phyloP scores from a whole-genome alignment of 2,329 filamentous ascomycete species.

The Grosmannia serpens region DNA sequence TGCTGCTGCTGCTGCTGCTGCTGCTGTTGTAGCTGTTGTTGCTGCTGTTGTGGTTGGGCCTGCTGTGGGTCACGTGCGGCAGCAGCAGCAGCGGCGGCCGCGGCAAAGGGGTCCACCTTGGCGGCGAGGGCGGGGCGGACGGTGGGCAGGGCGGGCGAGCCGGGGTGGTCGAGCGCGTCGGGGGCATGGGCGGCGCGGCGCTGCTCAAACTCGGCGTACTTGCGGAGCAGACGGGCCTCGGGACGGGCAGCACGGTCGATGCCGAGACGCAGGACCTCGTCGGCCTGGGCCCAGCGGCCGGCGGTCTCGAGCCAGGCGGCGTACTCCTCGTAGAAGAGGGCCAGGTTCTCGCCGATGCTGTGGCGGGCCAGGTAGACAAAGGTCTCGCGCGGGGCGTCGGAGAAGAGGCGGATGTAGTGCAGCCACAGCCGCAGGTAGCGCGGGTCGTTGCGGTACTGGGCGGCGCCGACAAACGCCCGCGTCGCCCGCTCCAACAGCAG shows the following conservation, averaged over 20 bases:
- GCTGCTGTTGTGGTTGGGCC: constrained; percentile 7
- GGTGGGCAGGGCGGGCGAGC: constrained; percentile 76
- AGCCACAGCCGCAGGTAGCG: constrained; percentile 91
- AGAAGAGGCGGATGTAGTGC: constrained; percentile 85
- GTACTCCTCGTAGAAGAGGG: constrained; percentile 94
- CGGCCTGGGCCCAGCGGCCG: constrained; percentile 77
- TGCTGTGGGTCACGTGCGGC: constrained; percentile 53
- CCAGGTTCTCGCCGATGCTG: constrained; percentile 72
- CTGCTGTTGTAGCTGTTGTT: constrained; percentile 7
- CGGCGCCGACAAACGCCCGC: constrained; percentile 71
- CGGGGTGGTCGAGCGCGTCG: constrained; percentile 45
- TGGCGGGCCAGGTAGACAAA: constrained; percentile 88
- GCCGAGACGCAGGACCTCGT: constrained; percentile 85
- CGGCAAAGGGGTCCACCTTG: constrained; percentile 73
- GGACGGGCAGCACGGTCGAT: constrained; percentile 83
- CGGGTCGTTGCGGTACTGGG: constrained; percentile 90
- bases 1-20: constrained; percentile 6
- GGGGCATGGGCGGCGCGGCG: constrained; percentile 55
- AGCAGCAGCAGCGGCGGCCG: constrained; percentile 38
- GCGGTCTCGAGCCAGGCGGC: constrained; percentile 82
- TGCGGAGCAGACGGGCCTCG: constrained; percentile 67
- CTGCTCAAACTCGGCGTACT: constrained; percentile 85
- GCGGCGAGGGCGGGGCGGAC: constrained; percentile 73
- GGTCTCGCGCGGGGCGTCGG: constrained; percentile 83
- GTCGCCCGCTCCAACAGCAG: constrained; percentile 86